phyloP scores from a whole-genome alignment of 1,284 basidiomycete genomes.

The Cerrena zonata region DNA sequence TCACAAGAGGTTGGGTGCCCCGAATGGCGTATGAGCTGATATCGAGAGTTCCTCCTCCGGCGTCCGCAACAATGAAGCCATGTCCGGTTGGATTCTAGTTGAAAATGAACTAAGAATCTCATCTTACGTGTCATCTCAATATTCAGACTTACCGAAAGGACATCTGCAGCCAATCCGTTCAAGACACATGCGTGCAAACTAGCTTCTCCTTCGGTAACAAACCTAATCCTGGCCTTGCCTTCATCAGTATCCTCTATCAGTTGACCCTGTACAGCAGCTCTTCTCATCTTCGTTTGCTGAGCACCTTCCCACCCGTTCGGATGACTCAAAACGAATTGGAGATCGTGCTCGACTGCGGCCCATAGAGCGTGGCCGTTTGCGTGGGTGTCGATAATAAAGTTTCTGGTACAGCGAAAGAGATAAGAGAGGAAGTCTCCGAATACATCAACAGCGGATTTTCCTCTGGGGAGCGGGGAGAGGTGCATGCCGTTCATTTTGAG shows the following conservation, averaged over 20 bases:
- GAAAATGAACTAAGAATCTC: constrained; percentile 5
- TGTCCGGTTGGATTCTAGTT: constrained; percentile 59
- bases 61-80: constrained; percentile 72
- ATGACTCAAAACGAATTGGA: constrained; percentile 70
- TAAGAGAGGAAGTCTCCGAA: constrained; percentile 75
- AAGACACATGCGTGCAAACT: constrained; percentile 72
- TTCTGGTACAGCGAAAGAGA: constrained; percentile 63
- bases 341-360: constrained; percentile 56
- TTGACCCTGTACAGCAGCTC: constrained; percentile 59
- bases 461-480: constrained; percentile 55
- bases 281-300: constrained; percentile 71
- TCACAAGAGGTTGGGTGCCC: constrained; percentile 58
- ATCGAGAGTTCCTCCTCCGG: constrained; percentile 74
- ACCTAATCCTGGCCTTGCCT: constrained; percentile 62
- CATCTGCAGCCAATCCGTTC: constrained; percentile 67
- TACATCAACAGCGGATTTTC: constrained; percentile 62
- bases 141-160: constrained; percentile 50
- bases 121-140: neutral
- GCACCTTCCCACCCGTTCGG: constrained; percentile 80
- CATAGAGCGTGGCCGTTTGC: constrained; percentile 61
- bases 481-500: constrained; percentile 77
- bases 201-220: constrained; percentile 77
- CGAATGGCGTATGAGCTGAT: constrained; percentile 72
- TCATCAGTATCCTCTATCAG: constrained; percentile 67
- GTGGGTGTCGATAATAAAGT: constrained; percentile 70